Evolutionary conservation across 108 stramenopile genomes (phyloP), one percentile per base, ranked within the genome.

Genomic region (Chaetoceros tenuissimus): DNA sequence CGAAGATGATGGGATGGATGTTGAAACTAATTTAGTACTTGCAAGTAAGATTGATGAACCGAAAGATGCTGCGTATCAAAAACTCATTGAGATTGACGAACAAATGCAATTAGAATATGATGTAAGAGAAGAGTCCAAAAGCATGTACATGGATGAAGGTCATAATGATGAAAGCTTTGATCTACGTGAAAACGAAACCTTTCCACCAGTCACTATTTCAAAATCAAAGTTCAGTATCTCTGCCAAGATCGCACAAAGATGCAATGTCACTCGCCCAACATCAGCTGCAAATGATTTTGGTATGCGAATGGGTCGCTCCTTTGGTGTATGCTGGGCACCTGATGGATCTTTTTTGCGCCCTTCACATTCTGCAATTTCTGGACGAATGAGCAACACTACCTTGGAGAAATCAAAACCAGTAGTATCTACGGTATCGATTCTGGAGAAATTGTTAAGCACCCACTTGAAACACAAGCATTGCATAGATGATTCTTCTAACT

Each of bases 311-410:
- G 80, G 86, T 17, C 55, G 73, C 30, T 85, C 84, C 1, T 87
- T 92, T 59, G 81, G 90, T 47, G 82, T 87, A 44, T 83, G 75
- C 17, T 92, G 85, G 86, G 67, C 56, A 31, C 85, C 82, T 26
- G 77, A 88, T 74, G 90, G 86, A 17, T 87, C 87, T 18, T 79
- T 86, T 57, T 63, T 72, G 46, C 72, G 59, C 30, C 57, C 19
- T 40, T n/a, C 19, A 29, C 51, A 24, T 43, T 27, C 13, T 26
- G 27, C 48, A 26, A 60, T 3, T 13, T 46, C 29, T 53, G 62
- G 13, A 29, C 53, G 20, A 48, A 58, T 24, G 24, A 34, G 3
- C 24, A 44, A n/a, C n/a, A 55, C 44, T 56, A 43, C 3, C 34
- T 31, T 54, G 25, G 46, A 59, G 40, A 64, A 64, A 54, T 53